Conservation (phyloP, 768 basidiomycete species). For the Trametopsis cervina region DNA sequence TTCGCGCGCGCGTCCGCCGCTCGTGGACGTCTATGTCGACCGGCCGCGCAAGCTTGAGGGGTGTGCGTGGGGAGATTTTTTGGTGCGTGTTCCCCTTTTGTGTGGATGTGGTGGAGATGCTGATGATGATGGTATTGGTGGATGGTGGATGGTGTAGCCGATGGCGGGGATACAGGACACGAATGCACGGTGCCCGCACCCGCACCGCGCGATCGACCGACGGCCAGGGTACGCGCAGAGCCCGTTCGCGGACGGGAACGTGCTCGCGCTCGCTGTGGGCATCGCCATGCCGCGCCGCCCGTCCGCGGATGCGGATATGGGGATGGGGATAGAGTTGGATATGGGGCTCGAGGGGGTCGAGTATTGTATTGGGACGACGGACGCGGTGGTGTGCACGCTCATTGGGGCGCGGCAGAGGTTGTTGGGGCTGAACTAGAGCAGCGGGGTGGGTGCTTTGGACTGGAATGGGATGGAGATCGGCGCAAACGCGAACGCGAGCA, state of each 20-base stretch:
- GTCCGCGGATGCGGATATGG: not conserved
- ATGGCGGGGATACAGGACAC: not conserved
- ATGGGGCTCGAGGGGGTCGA: slow-evolving; percentile 1
- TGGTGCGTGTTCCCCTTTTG: slow-evolving; percentile 3
- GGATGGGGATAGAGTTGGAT: not conserved
- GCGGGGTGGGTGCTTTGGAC: too few species aligned
- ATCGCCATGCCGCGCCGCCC: slow-evolving; percentile 5
- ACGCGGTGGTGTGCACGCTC: slow-evolving; percentile 9
- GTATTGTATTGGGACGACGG: slow-evolving; percentile 10
- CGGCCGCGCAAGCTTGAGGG: not conserved
- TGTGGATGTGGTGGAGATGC: not conserved
- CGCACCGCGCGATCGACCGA: slow-evolving; percentile 4
- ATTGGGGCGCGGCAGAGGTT: slow-evolving; percentile 6
- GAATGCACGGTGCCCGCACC: slow-evolving; percentile 1
- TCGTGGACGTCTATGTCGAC: slow-evolving; percentile 10
- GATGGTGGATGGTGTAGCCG: slow-evolving; percentile 1
- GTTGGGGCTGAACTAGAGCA: slow-evolving; percentile 7
- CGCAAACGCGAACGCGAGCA: too few species aligned
- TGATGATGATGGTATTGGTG: not conserved
- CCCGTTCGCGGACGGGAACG: slow-evolving; percentile 5
- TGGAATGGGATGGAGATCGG: too few species aligned
- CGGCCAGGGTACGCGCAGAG: slow-evolving; percentile 2
- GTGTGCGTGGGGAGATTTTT: slow-evolving; percentile 2
- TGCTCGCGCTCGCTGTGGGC: slow-evolving; percentile 4
- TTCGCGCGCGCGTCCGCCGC: slow-evolving; percentile 1